Evolutionary conservation across 2,329 filamentous ascomycete genomes (phyloP), one percentile per base, ranked within the genome.

Genomic region (Cladophialophora carrionii): DNA sequence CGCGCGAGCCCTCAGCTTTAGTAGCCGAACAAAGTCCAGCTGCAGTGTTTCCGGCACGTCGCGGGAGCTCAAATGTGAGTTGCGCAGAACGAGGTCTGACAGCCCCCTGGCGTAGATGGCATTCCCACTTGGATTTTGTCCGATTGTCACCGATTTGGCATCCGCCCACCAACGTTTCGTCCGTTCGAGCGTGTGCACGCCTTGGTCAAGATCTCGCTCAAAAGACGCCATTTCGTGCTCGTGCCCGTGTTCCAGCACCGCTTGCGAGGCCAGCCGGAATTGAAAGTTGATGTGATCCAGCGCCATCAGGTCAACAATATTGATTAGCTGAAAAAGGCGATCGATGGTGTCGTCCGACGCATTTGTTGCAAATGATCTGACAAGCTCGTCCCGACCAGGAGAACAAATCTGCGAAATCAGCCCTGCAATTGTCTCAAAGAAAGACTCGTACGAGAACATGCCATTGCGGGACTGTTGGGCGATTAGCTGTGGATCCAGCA

Each of bases 271-370:
- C 41, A 85, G 80, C 75, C 84, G 84, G 57, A 89, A 80, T 73
- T 88, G 82, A 74, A 87, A 88, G 73, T 89, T 89, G 6, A 85
- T 85, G 71, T 88, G 86, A 72, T 89, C 87, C 32, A 89, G 76
- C 9, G 83, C 86, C 24, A 89, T 78, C 37, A 86, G 77, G 68
- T 89, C 87, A 59, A 88, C 87, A 57, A 86, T 81, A 60, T 85
- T 82, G 68, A 88, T 82, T n/a, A 89, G 76, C 68, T 83, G 82
- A 72, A 86, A 86, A 10, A 88, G 77, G 70, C 87, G 87, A 70
- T 87, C 84, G 62, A 88, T 86, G 74, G 86, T 86, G 74, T 85
- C 83, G 1, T 77, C 78, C 8, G 72, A 76, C 12, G 62, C 66
- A 64, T 86, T 80, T 31, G 84, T 81, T 4, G 81, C 78, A 62